These are phyloP conservation scores for Penicillium hordei DNA, from an alignment of 2,329 filamentous ascomycete genomes.

Conservation along the genomic window DNA sequence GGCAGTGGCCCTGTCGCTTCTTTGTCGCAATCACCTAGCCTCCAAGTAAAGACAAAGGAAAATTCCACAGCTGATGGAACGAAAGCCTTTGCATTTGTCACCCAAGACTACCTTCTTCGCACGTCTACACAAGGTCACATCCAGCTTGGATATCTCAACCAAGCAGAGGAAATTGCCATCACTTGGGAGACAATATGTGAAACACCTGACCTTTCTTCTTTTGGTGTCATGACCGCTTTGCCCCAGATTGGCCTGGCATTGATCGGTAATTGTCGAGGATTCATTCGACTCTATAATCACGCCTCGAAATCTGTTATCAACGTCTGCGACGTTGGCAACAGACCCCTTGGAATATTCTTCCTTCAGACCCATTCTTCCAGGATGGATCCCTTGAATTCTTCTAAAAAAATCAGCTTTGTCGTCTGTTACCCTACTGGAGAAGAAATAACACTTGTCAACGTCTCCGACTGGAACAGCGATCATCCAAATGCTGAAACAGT, in stretches of 20 bases:
- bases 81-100: conserved; percentile 37
- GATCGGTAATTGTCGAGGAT: conserved; percentile 35
- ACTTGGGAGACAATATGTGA: conserved; percentile 31
- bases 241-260: conserved; percentile 35
- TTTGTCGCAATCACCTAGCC: background rate
- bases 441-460: conserved; percentile 31
- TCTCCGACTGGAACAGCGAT: conserved; percentile 16
- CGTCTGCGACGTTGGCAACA: conserved; percentile 27
- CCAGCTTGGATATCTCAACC: conserved; percentile 29
- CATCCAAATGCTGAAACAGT: conserved; percentile 42
- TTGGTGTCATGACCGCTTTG: conserved; percentile 32
- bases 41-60: background rate
- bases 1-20: background rate
- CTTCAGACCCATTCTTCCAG: conserved; percentile 19
- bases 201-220: conserved; percentile 33
- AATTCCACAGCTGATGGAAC: conserved; percentile 18
- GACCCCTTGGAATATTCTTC: conserved; percentile 32
- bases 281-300: conserved; percentile 39
- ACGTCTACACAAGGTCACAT: conserved; percentile 32
- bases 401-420: conserved; percentile 26
- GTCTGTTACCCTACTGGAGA: conserved; percentile 28
- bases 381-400: background rate
- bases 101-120: conserved; percentile 35
- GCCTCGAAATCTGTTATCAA: conserved; percentile 27
- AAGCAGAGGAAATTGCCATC: conserved; percentile 15